phyloP scores from a whole-genome alignment of 78 protist genomes.

The Dictyostelium firmibasis region DNA sequence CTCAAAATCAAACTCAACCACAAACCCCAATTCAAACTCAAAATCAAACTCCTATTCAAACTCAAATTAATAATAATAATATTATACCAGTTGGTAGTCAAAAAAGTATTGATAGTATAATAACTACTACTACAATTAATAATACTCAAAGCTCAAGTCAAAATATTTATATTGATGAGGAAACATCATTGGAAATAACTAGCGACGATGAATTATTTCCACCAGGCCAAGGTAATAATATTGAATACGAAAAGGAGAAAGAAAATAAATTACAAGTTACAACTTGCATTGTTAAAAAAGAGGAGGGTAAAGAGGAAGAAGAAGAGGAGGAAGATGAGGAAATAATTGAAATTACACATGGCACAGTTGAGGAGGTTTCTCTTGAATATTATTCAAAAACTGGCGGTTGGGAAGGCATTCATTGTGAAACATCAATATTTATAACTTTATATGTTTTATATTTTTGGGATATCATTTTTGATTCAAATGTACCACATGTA shows the following conservation, averaged over 20 bases:
- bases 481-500: conserved; percentile 24
- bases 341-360: background rate
- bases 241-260: background rate
- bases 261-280: background rate
- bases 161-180: background rate
- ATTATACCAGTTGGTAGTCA: background rate
- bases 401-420: conserved; percentile 32
- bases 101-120: background rate
- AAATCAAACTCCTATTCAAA: background rate
- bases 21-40: background rate
- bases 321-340: background rate
- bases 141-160: background rate
- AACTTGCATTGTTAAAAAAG: background rate
- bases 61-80: background rate
- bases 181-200: background rate
- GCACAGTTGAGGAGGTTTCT: conserved; percentile 7
- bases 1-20: background rate
- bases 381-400: background rate
- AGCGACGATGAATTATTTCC: conserved; percentile 10
- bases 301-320: background rate
- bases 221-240: background rate
- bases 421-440: conserved; percentile 47
- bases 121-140: background rate
- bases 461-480: conserved; percentile 51
- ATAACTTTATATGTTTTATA: conserved; percentile 1